Evolutionary conservation across 208 protist species (phyloP), one percentile per base, ranked within the genome.

Genomic region (Trypanosoma cruzi): DNA sequence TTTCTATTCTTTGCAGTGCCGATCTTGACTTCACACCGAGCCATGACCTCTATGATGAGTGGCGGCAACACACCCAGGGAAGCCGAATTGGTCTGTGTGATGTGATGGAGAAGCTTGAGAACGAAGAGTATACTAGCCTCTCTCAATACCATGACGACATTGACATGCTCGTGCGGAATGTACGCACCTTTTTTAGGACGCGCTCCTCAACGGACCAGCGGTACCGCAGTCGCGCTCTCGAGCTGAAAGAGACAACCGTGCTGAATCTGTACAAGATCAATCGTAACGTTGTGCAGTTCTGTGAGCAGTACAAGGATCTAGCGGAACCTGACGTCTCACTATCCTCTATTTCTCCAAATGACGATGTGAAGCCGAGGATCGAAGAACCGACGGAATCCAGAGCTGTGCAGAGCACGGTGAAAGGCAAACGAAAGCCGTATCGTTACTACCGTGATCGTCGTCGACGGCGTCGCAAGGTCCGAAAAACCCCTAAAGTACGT

Each of bases 81-180:
- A 32, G 73, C 29, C 79, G 82, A 13, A 81, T 93, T 49, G 80
- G 86, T 11, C 65, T 96, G 50, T 70, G 79, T 55, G 86, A 90
- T 69, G 74, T 96, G 18, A 68, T 93, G 61, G 84, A 88, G 46
- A 85, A 86, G 60, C 64, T 96, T 37, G 88, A 96, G 70, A 84
- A 84, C 34, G 84, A 88, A 66, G 36, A 71, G 62, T 96, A 96
- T 64, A 80, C 77, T 13, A 85, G 86, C 61, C 71, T 96, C n/a
- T 96, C 90, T 4, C 85, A 93, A 75, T 96, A 90, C 69, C 71
- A 90, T 76, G 85, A 93, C 61, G 90, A 96, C 65, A 77, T 96
- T 32, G 88, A 96, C 48, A 66, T 74, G 58, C 69, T 96, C 49
- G 84, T 89, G 31, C 78, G 76, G 49, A 93, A 93, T 68, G 85